phyloP scores from a whole-genome alignment of 345 rosid genomes.

The Arabidopsis suecica region DNA sequence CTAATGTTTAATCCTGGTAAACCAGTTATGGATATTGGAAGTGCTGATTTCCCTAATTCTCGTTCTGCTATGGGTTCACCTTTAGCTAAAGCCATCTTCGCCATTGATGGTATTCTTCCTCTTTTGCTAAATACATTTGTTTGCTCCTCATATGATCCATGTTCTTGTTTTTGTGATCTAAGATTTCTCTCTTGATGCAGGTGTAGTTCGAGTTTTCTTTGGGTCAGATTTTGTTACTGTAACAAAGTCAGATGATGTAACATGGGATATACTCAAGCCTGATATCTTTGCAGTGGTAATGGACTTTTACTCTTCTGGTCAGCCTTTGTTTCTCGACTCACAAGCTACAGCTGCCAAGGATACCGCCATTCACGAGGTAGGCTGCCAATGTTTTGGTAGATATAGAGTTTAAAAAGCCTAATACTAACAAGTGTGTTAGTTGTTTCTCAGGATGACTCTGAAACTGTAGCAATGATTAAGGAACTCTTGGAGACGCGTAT shows the following conservation, averaged over 20 bases:
- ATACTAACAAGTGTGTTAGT: neutral
- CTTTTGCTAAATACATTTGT: neutral
- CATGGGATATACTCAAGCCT: constrained; percentile 92
- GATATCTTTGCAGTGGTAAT: constrained; percentile 89
- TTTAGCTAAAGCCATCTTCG: constrained; percentile 75
- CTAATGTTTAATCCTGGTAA: constrained; percentile 94
- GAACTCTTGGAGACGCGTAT: constrained; percentile 96
- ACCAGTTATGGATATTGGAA: constrained; percentile 91
- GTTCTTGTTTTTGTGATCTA: neutral
- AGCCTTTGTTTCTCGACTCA: constrained; percentile 78
- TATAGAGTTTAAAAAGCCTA: neutral
- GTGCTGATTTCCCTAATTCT: constrained; percentile 87
- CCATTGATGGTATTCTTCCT: constrained; percentile 66
- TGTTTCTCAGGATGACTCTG: constrained; percentile 82
- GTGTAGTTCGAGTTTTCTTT: constrained; percentile 80
- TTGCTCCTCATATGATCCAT: neutral
- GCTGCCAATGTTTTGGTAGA: neutral
- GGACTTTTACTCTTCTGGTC: constrained; percentile 96
- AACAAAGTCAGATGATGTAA: constrained; percentile 80
- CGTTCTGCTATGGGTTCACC: constrained; percentile 81
- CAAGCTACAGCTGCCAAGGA: constrained; percentile 76
- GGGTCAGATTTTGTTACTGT: constrained; percentile 93
- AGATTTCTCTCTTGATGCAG: constrained; percentile 48
- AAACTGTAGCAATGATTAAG: constrained; percentile 96
- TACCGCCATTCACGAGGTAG: constrained; percentile 85